Percentiles rank a stretch among this genome's conserved stretches.
These are phyloP conservation scores for Sugiyamaella neomexicana DNA, from an alignment of 1,139 yeast species.

Conservation along the genomic window DNA sequence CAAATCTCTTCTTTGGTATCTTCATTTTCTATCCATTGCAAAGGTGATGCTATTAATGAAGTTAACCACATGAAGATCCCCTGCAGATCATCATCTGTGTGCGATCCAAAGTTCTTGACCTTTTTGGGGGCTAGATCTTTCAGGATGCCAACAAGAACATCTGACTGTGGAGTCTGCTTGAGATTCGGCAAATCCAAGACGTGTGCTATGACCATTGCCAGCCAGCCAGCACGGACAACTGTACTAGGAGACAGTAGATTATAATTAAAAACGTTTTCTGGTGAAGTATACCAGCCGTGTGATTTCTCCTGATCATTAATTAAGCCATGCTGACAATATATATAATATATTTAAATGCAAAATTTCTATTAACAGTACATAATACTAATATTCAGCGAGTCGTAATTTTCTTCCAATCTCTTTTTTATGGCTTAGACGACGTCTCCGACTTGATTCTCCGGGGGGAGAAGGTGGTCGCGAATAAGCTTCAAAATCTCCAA, in stretches of 20 bases:
- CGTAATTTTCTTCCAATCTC: slow-evolving; percentile 74
- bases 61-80: slow-evolving; percentile 64
- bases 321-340: too few relatives aligned
- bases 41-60: slow-evolving; percentile 56
- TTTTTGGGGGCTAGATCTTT: slow-evolving; percentile 44
- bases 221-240: neutral
- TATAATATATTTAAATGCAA: neutral
- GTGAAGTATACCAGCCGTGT: neutral
- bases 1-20: slow-evolving; percentile 48
- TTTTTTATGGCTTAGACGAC: slow-evolving; percentile 45
- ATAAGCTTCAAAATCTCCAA: slow-evolving; percentile 59
- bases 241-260: too few relatives aligned
- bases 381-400: slow-evolving; percentile 64
- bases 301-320: too few relatives aligned
- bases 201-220: slow-evolving; percentile 9
- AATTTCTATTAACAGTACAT: neutral
- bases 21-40: slow-evolving; percentile 50
- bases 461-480: slow-evolving; percentile 73
- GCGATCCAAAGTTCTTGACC: slow-evolving; percentile 55
- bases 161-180: slow-evolving; percentile 1
- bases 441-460: slow-evolving; percentile 38
- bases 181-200: slow-evolving; percentile 20
- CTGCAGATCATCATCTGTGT: slow-evolving; percentile 29
- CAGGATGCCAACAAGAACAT: slow-evolving; percentile 4
- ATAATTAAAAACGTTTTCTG: neutral